Evolutionary conservation across 2,329 filamentous ascomycete genomes (phyloP).

Genomic region (Didymella pomorum): DNA sequence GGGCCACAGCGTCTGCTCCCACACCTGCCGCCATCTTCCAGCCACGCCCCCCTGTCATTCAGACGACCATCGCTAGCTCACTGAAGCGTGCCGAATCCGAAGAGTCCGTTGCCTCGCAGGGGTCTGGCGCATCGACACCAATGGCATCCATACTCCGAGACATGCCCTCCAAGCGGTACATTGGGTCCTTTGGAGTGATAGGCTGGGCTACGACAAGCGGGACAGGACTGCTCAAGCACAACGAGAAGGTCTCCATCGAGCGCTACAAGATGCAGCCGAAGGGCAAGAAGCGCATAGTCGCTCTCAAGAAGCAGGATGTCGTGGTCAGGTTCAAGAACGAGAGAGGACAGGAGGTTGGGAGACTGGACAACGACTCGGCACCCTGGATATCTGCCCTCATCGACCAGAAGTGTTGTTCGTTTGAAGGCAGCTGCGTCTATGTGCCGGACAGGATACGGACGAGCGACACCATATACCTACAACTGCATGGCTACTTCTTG

Average conservation of each 20-base stretch:
- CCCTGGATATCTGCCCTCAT: constrained; percentile 92
- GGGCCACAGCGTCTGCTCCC: constrained; percentile 53
- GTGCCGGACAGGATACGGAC: constrained; percentile 84
- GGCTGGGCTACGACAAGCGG: constrained; percentile 94
- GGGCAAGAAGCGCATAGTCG: constrained; percentile 56
- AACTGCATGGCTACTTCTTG: constrained; percentile 80
- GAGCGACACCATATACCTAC: constrained; percentile 93
- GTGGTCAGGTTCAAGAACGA: constrained; percentile 89
- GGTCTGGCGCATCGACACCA: constrained; percentile 31
- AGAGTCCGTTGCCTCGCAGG: constrained; percentile 31
- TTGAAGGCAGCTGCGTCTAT: constrained; percentile 88
- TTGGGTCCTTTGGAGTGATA: constrained; percentile 89
- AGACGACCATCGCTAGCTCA: constrained; percentile 34
- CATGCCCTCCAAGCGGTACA: constrained; percentile 73
- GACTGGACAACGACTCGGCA: constrained; percentile 85
- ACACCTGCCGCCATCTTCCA: constrained; percentile 28
- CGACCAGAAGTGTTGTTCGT: constrained; percentile 86
- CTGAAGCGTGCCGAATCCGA: constrained; percentile 41
- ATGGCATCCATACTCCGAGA: constrained; percentile 33
- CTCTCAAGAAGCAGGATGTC: constrained; percentile 77
- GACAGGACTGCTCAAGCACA: constrained; percentile 75
- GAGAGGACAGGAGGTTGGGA: constrained; percentile 81
- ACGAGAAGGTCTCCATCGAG: constrained; percentile 85
- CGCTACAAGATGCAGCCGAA: constrained; percentile 75
- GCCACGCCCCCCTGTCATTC: constrained; percentile 28